Conservation (phyloP, 345 rosid genomes). For the Viola odorata region DNA sequence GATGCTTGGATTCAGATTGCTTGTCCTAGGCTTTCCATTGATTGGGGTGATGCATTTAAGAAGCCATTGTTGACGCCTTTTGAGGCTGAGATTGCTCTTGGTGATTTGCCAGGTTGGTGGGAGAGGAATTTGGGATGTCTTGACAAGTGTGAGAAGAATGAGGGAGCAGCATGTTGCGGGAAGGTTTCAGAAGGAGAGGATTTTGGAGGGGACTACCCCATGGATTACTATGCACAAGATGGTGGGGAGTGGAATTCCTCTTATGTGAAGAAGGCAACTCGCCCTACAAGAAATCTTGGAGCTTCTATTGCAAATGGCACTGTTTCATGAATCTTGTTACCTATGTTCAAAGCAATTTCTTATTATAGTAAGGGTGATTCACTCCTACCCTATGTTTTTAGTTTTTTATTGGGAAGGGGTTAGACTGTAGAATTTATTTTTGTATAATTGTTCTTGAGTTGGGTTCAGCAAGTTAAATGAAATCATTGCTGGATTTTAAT, state of each 20-base stretch:
- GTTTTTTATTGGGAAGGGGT: too few relatives aligned
- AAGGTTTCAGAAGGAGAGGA: conserved; percentile 21
- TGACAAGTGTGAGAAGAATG: conserved; percentile 22
- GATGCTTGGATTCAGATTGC: conserved; percentile 98
- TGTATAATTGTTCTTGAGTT: too few relatives aligned
- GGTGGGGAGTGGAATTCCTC: conserved; percentile 97
- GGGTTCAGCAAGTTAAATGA: too few relatives aligned
- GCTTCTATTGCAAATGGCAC: not conserved
- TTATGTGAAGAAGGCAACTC: conserved; percentile 56
- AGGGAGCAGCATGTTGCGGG: conserved; percentile 22
- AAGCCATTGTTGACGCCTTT: conserved; percentile 78
- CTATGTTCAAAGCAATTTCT: too few relatives aligned
- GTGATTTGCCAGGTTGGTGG: conserved; percentile 80
- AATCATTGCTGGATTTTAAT: too few relatives aligned
- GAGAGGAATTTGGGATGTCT: conserved; percentile 24
- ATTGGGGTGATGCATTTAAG: conserved; percentile 89
- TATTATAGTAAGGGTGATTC: too few relatives aligned
- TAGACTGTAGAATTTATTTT: too few relatives aligned
- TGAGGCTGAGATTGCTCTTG: conserved; percentile 87
- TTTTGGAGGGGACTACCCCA: conserved; percentile 62
- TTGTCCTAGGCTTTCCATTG: conserved; percentile 88
- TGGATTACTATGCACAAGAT: conserved; percentile 95
- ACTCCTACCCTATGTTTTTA: too few relatives aligned
- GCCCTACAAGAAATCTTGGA: conserved; percentile 21
- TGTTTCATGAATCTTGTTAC: not conserved